Evolutionary conservation across 2,329 filamentous ascomycete species (phyloP), one percentile per base, ranked within the genome.

Genomic region (Cadophora sp.): DNA sequence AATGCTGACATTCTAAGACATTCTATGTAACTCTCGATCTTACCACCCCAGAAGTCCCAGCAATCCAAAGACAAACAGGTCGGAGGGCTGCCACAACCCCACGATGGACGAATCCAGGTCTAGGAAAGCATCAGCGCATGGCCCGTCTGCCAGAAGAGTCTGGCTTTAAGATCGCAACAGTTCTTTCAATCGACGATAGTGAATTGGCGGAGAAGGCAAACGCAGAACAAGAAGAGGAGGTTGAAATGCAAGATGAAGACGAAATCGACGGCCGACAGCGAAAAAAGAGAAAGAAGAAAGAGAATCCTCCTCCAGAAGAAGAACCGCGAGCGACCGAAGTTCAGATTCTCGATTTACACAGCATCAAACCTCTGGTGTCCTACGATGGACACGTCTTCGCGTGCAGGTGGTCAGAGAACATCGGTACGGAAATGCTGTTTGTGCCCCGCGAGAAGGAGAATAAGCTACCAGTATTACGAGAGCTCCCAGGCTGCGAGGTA

Each of bases 371-470:
- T 0, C 82, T 97, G 31, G 85, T 97, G 68, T 91, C 91, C 26
- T 97, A 97, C 80, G 86, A 91, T 67, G 92, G 91, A 34, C 87
- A 90, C 70, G 82, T 97, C 26, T 96, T 94, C 77, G 89, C 88
- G 71, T 95, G 93, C 72, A 82, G 88, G 56, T 98, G 95, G 95
- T 87, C 88, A 12, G 89, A 92, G 69, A 91, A 93, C 68, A 87
- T 97, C 53, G 95, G 95, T 43, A 97, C 94, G 0, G 93, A 97
- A 73, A 82, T 94, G 71, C 86, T 97, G 51, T 91, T 97, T 74
- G 85, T 84, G 1, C 80, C 80, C 19, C 85, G 83, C 70, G 80
- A 84, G 69, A 72, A 76, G 48, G 70, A 79, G 51, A 74, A 77
- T 12, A 77, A 77, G 9, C 77, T 85, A 2, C 84, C 85, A 3